These are phyloP conservation scores for Pouteria campechiana DNA, from an alignment of 179 eudicot genomes.

Conservation along the genomic window DNA sequence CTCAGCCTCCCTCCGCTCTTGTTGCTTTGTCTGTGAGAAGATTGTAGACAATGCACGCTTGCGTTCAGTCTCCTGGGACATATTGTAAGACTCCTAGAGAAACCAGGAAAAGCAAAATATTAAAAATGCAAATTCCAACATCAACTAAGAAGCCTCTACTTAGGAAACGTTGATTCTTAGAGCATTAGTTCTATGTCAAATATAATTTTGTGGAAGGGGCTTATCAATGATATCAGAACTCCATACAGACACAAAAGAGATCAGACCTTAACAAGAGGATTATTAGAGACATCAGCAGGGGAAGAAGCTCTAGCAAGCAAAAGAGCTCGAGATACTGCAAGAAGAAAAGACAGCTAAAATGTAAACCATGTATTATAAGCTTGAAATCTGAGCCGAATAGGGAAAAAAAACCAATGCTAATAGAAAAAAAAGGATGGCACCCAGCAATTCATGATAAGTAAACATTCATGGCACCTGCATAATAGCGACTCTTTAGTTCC, in stretches of 20 bases:
- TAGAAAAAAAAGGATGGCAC: not conserved
- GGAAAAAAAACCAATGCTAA: not conserved
- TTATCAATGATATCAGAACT: not conserved
- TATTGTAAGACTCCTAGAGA: conserved; percentile 76
- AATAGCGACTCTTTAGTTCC: conserved; percentile 88
- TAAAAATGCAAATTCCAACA: not conserved
- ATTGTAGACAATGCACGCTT: conserved; percentile 86
- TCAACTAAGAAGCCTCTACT: not conserved
- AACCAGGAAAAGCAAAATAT: not conserved
- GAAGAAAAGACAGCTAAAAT: not conserved
- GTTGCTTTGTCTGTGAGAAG: conserved; percentile 89
- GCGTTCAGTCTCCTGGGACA: conserved; percentile 76
- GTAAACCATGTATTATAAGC: not conserved
- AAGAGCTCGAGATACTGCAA: conserved; percentile 57
- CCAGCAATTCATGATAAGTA: not conserved
- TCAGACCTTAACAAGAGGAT: conserved; percentile 77
- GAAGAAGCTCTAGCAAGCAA: conserved; percentile 78
- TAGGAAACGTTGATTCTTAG: not conserved
- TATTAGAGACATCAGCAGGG: conserved; percentile 62
- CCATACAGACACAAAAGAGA: not conserved
- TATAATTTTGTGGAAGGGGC: not conserved
- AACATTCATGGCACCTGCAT: conserved; percentile 61
- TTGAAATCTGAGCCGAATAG: not conserved
- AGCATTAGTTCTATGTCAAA: not conserved
- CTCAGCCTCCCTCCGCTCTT: conserved; percentile 96